Evolutionary conservation across 1,139 yeast species (phyloP).

Genomic region (Saccharomyces hybrid): DNA sequence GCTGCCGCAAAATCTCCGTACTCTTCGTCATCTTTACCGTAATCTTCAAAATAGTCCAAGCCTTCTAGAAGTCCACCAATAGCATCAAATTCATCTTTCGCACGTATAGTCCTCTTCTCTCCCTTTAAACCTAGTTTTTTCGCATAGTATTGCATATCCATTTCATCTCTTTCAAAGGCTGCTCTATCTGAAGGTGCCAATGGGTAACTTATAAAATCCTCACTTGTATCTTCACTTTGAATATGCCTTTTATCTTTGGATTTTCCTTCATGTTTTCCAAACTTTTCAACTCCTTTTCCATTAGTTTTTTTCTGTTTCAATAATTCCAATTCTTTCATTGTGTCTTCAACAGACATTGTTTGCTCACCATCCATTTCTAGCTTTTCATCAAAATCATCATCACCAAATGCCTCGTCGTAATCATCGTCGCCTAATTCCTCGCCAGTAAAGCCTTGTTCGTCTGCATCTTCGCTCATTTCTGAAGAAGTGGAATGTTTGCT

Average conservation of each 20-base stretch:
- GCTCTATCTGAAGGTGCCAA: conserved; percentile 39
- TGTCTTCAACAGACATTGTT: conserved; percentile 32
- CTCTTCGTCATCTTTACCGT: conserved; percentile 25
- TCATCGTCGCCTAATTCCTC: conserved; percentile 1
- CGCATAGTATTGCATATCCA: conserved; percentile 76
- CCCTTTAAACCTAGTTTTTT: conserved; percentile 67
- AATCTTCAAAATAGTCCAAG: conserved; percentile 52
- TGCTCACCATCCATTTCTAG: conserved; percentile 6
- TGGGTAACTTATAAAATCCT: conserved; percentile 9
- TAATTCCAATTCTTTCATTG: conserved; percentile 40
- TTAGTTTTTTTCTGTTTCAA: conserved; percentile 30
- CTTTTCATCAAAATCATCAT: conserved; percentile 19
- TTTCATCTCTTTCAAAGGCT: conserved; percentile 54
- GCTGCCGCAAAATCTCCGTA: conserved; percentile 19
- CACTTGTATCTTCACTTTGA: neutral
- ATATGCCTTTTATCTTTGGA: conserved; percentile 10
- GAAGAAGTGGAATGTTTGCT: neutral
- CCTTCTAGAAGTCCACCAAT: conserved; percentile 74
- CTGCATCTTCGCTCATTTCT: conserved; percentile 2
- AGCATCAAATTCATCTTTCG: conserved; percentile 54
- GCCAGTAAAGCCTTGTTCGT: neutral
- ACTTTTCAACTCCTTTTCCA: conserved; percentile 2
- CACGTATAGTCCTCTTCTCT: conserved; percentile 41
- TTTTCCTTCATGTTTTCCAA: conserved; percentile 1
- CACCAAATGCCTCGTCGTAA: conserved; percentile 15